These are phyloP conservation scores for Atalantia buxifolia DNA, from an alignment of 345 rosid genomes.

Conservation along the genomic window DNA sequence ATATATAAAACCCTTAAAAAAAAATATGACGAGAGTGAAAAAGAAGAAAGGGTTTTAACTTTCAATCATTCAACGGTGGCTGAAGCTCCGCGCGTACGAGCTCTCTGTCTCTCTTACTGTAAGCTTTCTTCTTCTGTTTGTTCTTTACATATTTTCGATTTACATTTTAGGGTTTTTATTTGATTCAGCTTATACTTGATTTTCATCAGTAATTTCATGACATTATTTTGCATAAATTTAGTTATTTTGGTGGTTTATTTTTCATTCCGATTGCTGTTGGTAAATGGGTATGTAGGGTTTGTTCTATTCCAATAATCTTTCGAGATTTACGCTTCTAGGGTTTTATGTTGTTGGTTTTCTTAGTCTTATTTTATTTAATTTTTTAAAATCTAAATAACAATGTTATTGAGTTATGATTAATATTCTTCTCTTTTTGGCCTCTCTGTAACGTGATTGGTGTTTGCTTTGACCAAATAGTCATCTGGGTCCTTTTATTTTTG, in stretches of 20 bases:
- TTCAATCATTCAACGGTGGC: neutral
- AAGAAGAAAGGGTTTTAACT: neutral
- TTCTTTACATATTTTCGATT: neutral
- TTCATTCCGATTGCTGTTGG: neutral
- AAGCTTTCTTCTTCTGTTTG: neutral
- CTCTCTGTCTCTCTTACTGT: neutral
- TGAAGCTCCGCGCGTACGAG: neutral
- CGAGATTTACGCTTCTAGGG: neutral
- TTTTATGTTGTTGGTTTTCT: neutral
- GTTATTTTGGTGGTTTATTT: neutral
- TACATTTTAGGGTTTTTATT: neutral
- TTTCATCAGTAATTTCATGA: neutral
- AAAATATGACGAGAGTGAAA: neutral
- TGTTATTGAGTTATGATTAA: neutral
- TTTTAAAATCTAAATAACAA: neutral
- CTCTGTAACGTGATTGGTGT: neutral
- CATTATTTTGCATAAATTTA: neutral
- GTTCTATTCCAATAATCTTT: neutral
- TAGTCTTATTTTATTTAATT: neutral
- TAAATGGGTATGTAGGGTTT: neutral
- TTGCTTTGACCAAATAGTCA: neutral
- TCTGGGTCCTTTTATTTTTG: neutral
- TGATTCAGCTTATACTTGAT: neutral
- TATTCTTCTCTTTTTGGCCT: neutral
- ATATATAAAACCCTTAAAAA: neutral